phyloP scores from a whole-genome alignment of 805 yeast genomes.

The Candida montana region DNA sequence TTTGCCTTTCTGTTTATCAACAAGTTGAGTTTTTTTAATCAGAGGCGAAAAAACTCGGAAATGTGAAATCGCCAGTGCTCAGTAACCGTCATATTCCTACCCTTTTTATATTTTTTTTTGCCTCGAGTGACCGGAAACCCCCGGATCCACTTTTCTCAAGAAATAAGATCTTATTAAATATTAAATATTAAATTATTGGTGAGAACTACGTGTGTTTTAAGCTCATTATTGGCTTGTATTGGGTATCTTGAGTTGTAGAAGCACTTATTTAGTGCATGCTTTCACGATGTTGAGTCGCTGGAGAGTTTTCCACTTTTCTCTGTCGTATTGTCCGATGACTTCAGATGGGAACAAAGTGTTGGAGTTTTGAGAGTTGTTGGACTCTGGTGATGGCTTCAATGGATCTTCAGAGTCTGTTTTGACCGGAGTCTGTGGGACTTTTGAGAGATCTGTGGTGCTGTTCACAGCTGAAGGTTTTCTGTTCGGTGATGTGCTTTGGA shows the following conservation, averaged over 20 bases:
- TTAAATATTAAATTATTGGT: no score
- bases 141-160: no score
- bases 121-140: no score
- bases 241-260: no score
- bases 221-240: no score
- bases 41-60: not conserved
- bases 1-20: no score
- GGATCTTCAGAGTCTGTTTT: not conserved
- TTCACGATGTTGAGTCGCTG: constrained; percentile 29
- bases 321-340: constrained; percentile 59
- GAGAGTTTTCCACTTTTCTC: constrained; percentile 59
- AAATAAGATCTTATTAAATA: no score
- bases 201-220: no score
- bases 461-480: constrained; percentile 1
- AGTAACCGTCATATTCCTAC: no score
- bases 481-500: constrained; percentile 21
- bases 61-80: not conserved
- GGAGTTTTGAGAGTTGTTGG: constrained; percentile 33
- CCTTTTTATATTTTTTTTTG: no score
- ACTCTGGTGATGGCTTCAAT: constrained; percentile 26
- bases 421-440: constrained; percentile 10
- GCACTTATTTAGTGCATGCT: not conserved
- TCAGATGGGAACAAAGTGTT: constrained; percentile 44
- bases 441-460: not conserved
- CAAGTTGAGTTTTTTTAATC: not conserved